Evolutionary conservation across 768 basidiomycete species (phyloP).

Genomic region (Boletus subcaerulescens): DNA sequence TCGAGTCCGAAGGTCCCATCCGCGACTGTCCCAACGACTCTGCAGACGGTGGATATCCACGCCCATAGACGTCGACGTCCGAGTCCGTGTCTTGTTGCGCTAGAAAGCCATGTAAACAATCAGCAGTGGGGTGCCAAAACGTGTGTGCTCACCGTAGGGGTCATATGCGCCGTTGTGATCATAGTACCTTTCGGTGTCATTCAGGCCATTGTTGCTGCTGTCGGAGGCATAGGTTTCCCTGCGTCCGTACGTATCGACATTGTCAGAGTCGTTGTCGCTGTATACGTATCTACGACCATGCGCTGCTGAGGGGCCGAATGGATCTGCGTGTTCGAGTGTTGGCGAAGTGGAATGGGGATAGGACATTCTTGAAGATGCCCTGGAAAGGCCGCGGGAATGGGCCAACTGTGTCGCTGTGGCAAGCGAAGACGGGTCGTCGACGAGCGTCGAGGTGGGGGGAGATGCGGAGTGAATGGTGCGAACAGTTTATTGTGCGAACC

Average conservation of each 20-base stretch:
- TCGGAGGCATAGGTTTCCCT: conserved; percentile 72
- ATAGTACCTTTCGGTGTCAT: conserved; percentile 50
- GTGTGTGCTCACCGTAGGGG: conserved; percentile 48
- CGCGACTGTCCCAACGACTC: conserved; percentile 70
- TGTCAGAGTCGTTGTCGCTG: conserved; percentile 77
- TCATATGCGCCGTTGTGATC: conserved; percentile 65
- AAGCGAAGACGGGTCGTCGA: conserved; percentile 4
- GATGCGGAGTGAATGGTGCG: conserved; percentile 7
- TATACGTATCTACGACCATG: conserved; percentile 45
- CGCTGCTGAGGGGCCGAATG: conserved; percentile 49
- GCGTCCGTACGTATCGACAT: conserved; percentile 56
- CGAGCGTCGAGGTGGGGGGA: conserved; percentile 4
- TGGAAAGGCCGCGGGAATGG: conserved; percentile 9
- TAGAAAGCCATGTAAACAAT: conserved; percentile 26
- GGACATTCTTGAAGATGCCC: conserved; percentile 32
- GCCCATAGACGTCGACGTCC: conserved; percentile 70
- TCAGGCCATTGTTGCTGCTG: conserved; percentile 55
- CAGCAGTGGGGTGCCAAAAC: conserved; percentile 5
- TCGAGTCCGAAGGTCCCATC: conserved; percentile 62
- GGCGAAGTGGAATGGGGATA: conserved; percentile 58
- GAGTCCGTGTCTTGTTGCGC: conserved; percentile 84
- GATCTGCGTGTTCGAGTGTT: conserved; percentile 63
- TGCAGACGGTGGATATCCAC: conserved; percentile 65
- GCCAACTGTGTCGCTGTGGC: conserved; percentile 19
- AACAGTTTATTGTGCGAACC: conserved; percentile 20